Base-by-base conservation (phyloP, 1,284 basidiomycete genomes). In the Puccinia triticina region DNA sequence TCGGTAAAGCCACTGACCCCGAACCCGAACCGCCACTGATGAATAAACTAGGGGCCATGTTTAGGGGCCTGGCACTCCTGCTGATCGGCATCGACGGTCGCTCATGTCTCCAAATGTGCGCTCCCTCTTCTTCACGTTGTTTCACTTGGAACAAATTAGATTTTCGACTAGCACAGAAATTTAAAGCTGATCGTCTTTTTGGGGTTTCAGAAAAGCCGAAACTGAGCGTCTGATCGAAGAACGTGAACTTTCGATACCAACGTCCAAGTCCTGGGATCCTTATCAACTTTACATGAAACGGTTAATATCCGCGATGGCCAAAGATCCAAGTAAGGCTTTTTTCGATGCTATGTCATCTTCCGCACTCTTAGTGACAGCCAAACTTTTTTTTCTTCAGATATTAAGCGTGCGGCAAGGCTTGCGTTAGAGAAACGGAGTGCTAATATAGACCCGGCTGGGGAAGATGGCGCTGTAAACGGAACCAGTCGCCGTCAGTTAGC, bases 241-340 rank as follows among this genome's bases (percentile, higher is more conserved):
- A 26, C 83, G 84, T 12, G 82, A 85, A 12, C 81, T 86, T 55
- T 83, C 84, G 37, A 82, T 86, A 26, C 83, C 85, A 16, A 71
- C 84, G 0, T 34, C 84, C 26, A 86, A 85, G 76, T 83, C 84
- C 18, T 86, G 85, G 85, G 85, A 86, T 77, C 82, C 85, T 29
- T 85, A 86, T 59, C 83, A 85, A 12, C 84, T 84, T 57, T 86
- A 86, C 80, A 84, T 86, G 75, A 86, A 85, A 83, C 77, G 86
- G 7, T 71, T 86, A 77, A 83, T 86, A 67, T 85, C 84, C 46
- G 83, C 85, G 23, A 84, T 84, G 37, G 84, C 85, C 26, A 86
- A 86, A 82, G 82, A 83, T 82, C 73, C 79, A 29, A 82, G 79
- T 82, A 29, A 66, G 71, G 14, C 21, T 66, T 37, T 32, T 61